Percentiles rank a stretch among this genome's conserved stretches.
phyloP scores from a whole-genome alignment of 108 stramenopile genomes.

The Skeletonema marinoi region DNA sequence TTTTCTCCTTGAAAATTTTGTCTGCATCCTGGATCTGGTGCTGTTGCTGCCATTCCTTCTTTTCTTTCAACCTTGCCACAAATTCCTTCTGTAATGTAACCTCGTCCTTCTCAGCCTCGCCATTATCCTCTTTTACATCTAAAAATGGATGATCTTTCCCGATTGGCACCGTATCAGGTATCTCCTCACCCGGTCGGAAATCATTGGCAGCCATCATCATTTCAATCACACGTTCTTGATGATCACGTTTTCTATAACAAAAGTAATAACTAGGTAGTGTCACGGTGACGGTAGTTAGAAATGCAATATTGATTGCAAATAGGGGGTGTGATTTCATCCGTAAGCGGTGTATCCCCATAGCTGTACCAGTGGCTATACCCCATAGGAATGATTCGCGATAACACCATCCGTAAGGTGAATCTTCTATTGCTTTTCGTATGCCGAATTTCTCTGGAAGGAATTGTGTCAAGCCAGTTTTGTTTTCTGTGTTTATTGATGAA shows the following conservation, averaged over 20 bases:
- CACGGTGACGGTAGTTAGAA: slow-evolving; percentile 61
- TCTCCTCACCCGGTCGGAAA: slow-evolving; percentile 69
- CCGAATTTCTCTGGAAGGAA: slow-evolving; percentile 79
- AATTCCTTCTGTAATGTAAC: slow-evolving; percentile 53
- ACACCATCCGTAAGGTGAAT: slow-evolving; percentile 83
- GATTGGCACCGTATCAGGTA: slow-evolving; percentile 65
- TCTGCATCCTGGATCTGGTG: slow-evolving; percentile 57
- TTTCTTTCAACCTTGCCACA: slow-evolving; percentile 69
- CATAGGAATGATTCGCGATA: slow-evolving; percentile 79
- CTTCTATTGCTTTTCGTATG: slow-evolving; percentile 67
- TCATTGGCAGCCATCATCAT: slow-evolving; percentile 87
- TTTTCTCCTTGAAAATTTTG: slow-evolving; percentile 67
- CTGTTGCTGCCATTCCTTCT: slow-evolving; percentile 80
- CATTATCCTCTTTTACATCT: slow-evolving; percentile 28
- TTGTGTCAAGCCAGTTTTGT: slow-evolving; percentile 57
- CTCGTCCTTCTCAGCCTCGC: slow-evolving; percentile 11
- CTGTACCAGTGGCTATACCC: slow-evolving; percentile 84
- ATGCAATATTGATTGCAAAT: slow-evolving; percentile 59
- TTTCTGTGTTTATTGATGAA: background rate
- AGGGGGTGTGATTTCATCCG: slow-evolving; percentile 67
- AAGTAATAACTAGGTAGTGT: slow-evolving; percentile 78
- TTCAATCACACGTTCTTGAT: slow-evolving; percentile 75
- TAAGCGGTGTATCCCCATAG: slow-evolving; percentile 81
- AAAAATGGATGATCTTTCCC: slow-evolving; percentile 80
- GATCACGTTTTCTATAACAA: slow-evolving; percentile 73